phyloP scores from a whole-genome alignment of 768 basidiomycete species.

The Trametes maxima region DNA sequence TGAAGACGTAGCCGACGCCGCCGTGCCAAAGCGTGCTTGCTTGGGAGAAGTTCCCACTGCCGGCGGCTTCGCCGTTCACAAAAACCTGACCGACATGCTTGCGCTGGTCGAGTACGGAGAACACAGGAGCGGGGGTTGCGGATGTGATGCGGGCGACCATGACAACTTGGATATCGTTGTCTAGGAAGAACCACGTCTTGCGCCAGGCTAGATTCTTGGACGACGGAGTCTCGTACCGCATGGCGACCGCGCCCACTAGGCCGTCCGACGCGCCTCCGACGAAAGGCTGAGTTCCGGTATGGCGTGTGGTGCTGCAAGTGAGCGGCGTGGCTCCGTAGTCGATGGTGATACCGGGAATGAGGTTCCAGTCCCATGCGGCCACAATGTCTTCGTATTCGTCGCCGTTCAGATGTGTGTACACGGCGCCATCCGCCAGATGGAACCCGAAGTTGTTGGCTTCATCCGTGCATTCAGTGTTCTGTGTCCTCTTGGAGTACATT shows the following conservation, averaged over 20 bases:
- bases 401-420: slow-evolving; percentile 61
- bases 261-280: slow-evolving; percentile 68
- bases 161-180: slow-evolving; percentile 59
- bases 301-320: slow-evolving; percentile 44
- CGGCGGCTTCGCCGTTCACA: slow-evolving; percentile 38
- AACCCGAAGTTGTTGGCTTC: slow-evolving; percentile 67
- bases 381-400: slow-evolving; percentile 71
- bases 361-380: slow-evolving; percentile 73
- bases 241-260: slow-evolving; percentile 52
- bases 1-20: slow-evolving; percentile 58
- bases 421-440: slow-evolving; percentile 62
- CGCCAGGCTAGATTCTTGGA: slow-evolving; percentile 57
- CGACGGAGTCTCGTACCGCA: slow-evolving; percentile 65
- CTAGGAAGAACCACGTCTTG: slow-evolving; percentile 72
- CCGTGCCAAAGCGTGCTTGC: slow-evolving; percentile 58
- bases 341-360: slow-evolving; percentile 68
- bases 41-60: slow-evolving; percentile 30
- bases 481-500: slow-evolving; percentile 60
- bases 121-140: slow-evolving; percentile 47
- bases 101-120: slow-evolving; percentile 65
- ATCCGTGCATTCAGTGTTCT: slow-evolving; percentile 66
- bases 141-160: slow-evolving; percentile 56
- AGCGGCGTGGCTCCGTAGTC: slow-evolving; percentile 60
- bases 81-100: slow-evolving; percentile 44
- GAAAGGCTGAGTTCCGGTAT: slow-evolving; percentile 51